Evolutionary conservation across 805 yeast species (phyloP), one percentile per base, ranked within the genome.

Genomic region (Monosporozyma servazzii): DNA sequence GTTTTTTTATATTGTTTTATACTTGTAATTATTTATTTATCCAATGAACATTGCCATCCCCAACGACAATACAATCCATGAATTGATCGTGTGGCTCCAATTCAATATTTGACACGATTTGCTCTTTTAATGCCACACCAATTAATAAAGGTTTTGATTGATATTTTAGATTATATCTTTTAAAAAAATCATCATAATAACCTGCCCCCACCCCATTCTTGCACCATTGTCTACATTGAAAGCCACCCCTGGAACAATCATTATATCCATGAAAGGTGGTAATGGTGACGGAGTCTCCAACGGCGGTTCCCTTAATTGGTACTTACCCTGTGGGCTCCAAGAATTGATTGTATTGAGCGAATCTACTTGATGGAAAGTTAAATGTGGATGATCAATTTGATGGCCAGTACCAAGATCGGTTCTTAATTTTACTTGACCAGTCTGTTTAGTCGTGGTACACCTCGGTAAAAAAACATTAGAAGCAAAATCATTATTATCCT

Each of bases 201-300:
- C 97, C 99, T 5, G 83, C 91, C 1, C 99, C 64, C 88, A 95
- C 1, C 99, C 99, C 49, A 91, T 64, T 50, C 99, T 65, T 11
- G 71, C 65, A 21, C 81, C 70, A 5, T 56, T 54, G 23, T 56
- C 48, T 5, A 63, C 59, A 11, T 62, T 56, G 65, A 87, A 90
- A 0, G 87, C 96, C 1, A 91, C 83, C 0, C 95, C 97, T 0
- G 98, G 98, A 0, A 91, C 73, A 6, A 91, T 67, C 6, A 91
- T 70, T 9, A 91, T 59, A 58, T 91, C 97, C 21, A 91, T 67
- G 10, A 48, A 50, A 3, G 64, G 61, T 2, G 69, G 69, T 25
- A 58, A 47, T 3, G 66, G 65, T 3, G 58, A 58, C 5, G 65
- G 64, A 3, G 3, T 7, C 0, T 60, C 65, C 3, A 58, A 59